A percentile compares a stretch with the other conserved stretches of the same genome.
phyloP scores from a whole-genome alignment of 2,329 filamentous ascomycete genomes.

The Diaporthe amygdali region DNA sequence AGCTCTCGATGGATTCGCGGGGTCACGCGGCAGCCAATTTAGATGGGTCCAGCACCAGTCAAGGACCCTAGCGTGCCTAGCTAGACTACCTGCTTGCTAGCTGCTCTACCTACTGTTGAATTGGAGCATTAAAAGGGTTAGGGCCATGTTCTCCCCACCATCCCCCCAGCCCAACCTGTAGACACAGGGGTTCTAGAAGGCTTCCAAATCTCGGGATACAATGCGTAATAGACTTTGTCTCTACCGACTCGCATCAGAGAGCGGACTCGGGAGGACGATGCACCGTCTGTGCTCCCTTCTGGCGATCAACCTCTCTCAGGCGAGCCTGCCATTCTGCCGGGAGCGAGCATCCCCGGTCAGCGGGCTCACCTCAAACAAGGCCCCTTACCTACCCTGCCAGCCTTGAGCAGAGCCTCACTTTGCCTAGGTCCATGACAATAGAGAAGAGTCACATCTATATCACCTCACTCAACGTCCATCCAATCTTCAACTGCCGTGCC shows the following conservation, averaged over 20 bases:
- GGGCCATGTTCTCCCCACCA: not conserved
- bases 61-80: not conserved
- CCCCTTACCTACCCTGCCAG: not conserved
- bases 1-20: conserved; percentile 1
- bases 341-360: not conserved
- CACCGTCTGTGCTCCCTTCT: conserved; percentile 4
- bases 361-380: not conserved
- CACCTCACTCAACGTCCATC: not conserved
- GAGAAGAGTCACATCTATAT: not conserved
- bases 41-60: not conserved
- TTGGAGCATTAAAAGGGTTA: too few relatives aligned
- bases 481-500: conserved; percentile 12
- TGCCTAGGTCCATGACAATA: not conserved
- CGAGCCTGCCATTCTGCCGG: not conserved
- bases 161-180: not conserved
- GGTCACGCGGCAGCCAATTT: conserved; percentile 11
- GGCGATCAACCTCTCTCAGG: not conserved
- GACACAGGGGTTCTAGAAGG: not conserved
- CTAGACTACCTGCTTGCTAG: too few relatives aligned
- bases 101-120: not conserved
- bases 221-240: not conserved
- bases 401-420: conserved; percentile 4
- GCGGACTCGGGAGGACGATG: not conserved
- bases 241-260: not conserved
- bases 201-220: not conserved